phyloP scores from a whole-genome alignment of 1,284 basidiomycete species.

The Cryptococcus hybrid region DNA sequence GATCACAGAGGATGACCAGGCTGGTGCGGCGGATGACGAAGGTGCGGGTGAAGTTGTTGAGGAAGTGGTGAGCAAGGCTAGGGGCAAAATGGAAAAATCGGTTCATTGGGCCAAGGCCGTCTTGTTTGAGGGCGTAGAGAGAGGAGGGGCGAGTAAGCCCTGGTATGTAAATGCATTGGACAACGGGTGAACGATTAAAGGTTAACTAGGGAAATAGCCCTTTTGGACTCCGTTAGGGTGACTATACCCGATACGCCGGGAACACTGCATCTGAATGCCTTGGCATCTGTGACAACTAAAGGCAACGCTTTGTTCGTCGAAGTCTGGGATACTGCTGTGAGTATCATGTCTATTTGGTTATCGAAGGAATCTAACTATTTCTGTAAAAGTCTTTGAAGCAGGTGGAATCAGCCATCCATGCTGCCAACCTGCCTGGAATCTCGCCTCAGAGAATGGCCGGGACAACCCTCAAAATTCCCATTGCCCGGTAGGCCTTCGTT shows the following conservation, averaged over 20 bases:
- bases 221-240: constrained; percentile 46
- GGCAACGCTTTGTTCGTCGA: constrained; percentile 40
- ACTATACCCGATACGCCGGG: constrained; percentile 27
- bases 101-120: constrained; percentile 41
- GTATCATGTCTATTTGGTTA: constrained; percentile 3
- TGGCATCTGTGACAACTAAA: constrained; percentile 45
- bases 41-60: constrained; percentile 19
- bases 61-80: constrained; percentile 28
- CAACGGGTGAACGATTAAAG: not conserved
- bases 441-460: constrained; percentile 38
- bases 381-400: constrained; percentile 33
- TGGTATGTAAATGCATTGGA: constrained; percentile 25
- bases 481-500: constrained; percentile 28
- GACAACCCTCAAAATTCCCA: constrained; percentile 39
- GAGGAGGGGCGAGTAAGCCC: constrained; percentile 46
- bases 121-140: constrained; percentile 46
- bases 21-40: constrained; percentile 18
- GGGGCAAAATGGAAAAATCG: constrained; percentile 42
- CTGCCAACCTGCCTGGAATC: constrained; percentile 48
- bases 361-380: not conserved
- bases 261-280: constrained; percentile 32
- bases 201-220: constrained; percentile 22
- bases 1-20: constrained; percentile 9
- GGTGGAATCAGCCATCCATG: constrained; percentile 45
- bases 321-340: constrained; percentile 43